These are phyloP conservation scores for Tolypocladium ophioglossoides DNA, from an alignment of 2,329 filamentous ascomycete genomes.

Conservation along the genomic window DNA sequence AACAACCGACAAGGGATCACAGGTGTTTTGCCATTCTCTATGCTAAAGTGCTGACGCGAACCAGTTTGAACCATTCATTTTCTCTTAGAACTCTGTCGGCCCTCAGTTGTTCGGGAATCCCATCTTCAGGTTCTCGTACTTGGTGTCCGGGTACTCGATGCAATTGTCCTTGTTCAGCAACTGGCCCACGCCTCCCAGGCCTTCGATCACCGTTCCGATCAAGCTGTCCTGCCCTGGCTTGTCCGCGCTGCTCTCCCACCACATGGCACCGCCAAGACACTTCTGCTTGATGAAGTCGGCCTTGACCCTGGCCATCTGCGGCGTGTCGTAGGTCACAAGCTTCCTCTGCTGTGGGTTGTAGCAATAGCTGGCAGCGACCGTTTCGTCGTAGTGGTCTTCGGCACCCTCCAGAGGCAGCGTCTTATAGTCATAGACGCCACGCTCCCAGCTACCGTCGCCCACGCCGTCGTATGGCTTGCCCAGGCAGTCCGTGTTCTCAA, in stretches of 20 bases:
- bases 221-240: constrained; percentile 54
- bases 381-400: constrained; percentile 51
- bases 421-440: constrained; percentile 84
- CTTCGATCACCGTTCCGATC: constrained; percentile 52
- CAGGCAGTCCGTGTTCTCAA: constrained; percentile 65
- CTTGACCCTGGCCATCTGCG: constrained; percentile 57
- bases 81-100: too few species aligned
- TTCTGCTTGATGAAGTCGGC: constrained; percentile 56
- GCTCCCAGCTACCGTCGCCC: constrained; percentile 75
- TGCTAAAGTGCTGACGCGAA: neutral
- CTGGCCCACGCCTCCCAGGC: constrained; percentile 39
- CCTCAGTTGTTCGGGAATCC: constrained; percentile 39
- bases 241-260: constrained; percentile 88
- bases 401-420: constrained; percentile 61
- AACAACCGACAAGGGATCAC: neutral
- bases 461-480: constrained; percentile 61
- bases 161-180: constrained; percentile 48
- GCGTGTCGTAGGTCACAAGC: constrained; percentile 73
- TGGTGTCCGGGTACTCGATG: constrained; percentile 51
- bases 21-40: neutral
- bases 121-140: constrained; percentile 59
- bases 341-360: constrained; percentile 53
- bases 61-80: neutral
- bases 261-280: constrained; percentile 83
- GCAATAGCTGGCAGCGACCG: constrained; percentile 63